These are phyloP conservation scores for Eleusine coracana DNA, from an alignment of 176 grass and related monocot genomes.

Conservation along the genomic window DNA sequence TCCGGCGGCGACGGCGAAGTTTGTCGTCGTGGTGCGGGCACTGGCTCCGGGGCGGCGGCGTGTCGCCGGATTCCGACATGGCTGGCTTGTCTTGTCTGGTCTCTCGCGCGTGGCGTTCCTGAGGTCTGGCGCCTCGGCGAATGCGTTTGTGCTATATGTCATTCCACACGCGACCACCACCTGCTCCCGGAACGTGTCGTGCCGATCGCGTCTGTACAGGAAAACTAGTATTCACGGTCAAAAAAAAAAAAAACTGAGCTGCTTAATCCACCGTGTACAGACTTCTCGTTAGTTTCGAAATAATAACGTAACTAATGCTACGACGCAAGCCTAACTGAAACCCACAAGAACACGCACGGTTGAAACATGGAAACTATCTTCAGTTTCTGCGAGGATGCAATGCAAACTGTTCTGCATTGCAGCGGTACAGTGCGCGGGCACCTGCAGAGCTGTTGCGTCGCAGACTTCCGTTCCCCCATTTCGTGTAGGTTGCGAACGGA, in stretches of 20 bases:
- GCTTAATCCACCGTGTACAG: not conserved
- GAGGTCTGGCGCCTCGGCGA: not conserved
- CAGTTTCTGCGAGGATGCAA: no score
- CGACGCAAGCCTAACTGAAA: not conserved
- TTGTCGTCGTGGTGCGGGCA: not conserved
- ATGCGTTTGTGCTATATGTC: not conserved
- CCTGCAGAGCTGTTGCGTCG: not conserved
- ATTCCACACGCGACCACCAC: not conserved
- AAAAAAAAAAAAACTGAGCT: not conserved
- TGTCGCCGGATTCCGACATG: conserved; percentile 48
- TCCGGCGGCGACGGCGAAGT: conserved; percentile 9
- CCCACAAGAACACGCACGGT: no score
- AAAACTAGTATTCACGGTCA: not conserved
- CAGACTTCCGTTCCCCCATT: no score
- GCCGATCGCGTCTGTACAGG: not conserved
- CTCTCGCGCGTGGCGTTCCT: not conserved
- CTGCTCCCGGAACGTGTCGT: not conserved
- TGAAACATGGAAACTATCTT: no score
- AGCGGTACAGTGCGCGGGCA: not conserved
- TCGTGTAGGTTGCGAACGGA: not conserved
- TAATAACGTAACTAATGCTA: not conserved
- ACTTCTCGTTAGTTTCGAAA: not conserved
- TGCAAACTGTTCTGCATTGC: not conserved
- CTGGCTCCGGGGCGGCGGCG: not conserved
- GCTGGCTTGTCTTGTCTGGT: not conserved